phyloP scores from a whole-genome alignment of 352 stramenopile species.

The Pythium guiyangense region DNA sequence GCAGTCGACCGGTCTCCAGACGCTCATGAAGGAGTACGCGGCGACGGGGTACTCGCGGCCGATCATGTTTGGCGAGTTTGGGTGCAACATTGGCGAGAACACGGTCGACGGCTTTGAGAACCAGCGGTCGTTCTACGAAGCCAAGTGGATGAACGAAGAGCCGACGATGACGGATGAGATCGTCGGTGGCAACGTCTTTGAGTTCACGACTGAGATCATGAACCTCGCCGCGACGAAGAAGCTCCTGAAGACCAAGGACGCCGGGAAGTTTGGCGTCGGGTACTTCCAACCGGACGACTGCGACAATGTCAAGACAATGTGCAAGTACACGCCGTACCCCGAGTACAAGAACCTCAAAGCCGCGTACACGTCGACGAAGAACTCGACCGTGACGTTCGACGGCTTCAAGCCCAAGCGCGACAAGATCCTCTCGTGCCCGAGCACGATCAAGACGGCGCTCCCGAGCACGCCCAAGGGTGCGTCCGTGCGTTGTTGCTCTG shows the following conservation, averaged over 20 bases:
- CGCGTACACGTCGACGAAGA: constrained; percentile 44
- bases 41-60: constrained; percentile 28
- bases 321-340: constrained; percentile 38
- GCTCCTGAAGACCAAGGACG: constrained; percentile 28
- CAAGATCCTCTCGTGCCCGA: constrained; percentile 24
- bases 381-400: constrained; percentile 30
- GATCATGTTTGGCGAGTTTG: constrained; percentile 58
- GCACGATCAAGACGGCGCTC: constrained; percentile 18
- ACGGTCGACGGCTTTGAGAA: constrained; percentile 46
- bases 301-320: constrained; percentile 36
- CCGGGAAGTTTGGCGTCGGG: constrained; percentile 38
- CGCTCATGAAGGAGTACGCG: constrained; percentile 47
- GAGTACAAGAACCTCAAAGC: constrained; percentile 46
- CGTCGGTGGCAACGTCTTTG: constrained; percentile 75
- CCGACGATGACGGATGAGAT: constrained; percentile 65
- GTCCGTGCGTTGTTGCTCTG: not conserved
- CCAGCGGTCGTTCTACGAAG: constrained; percentile 46
- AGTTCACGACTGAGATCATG: constrained; percentile 71
- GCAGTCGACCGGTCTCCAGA: constrained; percentile 34
- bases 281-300: constrained; percentile 44
- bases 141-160: constrained; percentile 85
- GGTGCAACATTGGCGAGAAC: constrained; percentile 46
- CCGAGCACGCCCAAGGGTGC: constrained; percentile 30
- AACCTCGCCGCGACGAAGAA: constrained; percentile 25
- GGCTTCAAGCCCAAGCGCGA: constrained; percentile 23